Conservation (phyloP, 2,329 filamentous ascomycete genomes). For the Curvularia eragrostidis region DNA sequence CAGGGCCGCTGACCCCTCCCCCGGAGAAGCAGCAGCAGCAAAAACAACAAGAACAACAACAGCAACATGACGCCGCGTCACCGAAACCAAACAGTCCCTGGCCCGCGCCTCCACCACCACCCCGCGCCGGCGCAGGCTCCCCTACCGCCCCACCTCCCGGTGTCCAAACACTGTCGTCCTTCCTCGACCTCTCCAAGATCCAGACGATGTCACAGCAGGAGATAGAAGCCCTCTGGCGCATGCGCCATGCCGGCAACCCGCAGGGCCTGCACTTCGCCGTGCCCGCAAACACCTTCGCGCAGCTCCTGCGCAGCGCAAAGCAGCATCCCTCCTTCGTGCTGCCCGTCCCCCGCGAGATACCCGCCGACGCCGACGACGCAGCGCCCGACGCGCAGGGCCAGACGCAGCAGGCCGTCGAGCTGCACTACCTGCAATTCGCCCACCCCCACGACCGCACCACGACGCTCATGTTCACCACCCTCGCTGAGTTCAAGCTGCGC, state of each 20-base stretch:
- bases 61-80: slow-evolving; percentile 7
- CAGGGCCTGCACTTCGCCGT: slow-evolving; percentile 85
- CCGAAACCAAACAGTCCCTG: slow-evolving; percentile 27
- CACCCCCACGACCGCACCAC: slow-evolving; percentile 72
- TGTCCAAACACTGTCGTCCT: slow-evolving; percentile 70
- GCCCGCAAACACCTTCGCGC: slow-evolving; percentile 72
- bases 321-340: slow-evolving; percentile 88
- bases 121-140: slow-evolving; percentile 32
- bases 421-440: slow-evolving; percentile 96
- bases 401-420: slow-evolving; percentile 73
- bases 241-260: slow-evolving; percentile 77
- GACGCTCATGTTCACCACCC: slow-evolving; percentile 84
- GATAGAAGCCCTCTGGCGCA: slow-evolving; percentile 86
- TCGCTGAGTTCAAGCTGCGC: slow-evolving; percentile 90
- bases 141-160: slow-evolving; percentile 51
- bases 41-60: slow-evolving; percentile 22
- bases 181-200: slow-evolving; percentile 81
- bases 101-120: slow-evolving; percentile 37
- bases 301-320: slow-evolving; percentile 74
- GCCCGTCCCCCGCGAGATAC: slow-evolving; percentile 71
- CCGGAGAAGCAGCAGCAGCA: background rate
- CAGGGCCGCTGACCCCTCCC: slow-evolving; percentile 49
- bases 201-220: slow-evolving; percentile 76
- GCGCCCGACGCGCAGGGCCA: slow-evolving; percentile 16
- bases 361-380: slow-evolving; percentile 36